Evolutionary conservation across 2,329 filamentous ascomycete genomes (phyloP).

Genomic region (Sporothrix euskadiensis): DNA sequence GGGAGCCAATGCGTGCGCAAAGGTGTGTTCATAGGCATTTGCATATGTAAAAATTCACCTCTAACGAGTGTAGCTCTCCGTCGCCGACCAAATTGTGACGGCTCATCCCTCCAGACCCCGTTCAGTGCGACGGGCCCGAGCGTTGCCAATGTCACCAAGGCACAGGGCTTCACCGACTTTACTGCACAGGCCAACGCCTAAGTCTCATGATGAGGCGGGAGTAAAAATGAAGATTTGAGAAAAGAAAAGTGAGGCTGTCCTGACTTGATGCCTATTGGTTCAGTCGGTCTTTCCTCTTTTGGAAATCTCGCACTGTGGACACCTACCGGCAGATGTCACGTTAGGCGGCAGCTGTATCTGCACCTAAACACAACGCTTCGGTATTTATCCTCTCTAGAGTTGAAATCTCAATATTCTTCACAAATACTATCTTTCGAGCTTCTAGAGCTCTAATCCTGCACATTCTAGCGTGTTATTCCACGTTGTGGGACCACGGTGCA

Average conservation of each 20-base stretch:
- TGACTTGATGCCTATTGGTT: neutral
- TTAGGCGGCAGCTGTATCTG: neutral
- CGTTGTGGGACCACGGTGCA: neutral
- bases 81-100: slow-evolving; percentile 64
- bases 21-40: neutral
- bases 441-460: neutral
- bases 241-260: neutral
- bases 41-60: too few relatives aligned
- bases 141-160: slow-evolving; percentile 63
- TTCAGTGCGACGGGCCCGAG: slow-evolving; percentile 61
- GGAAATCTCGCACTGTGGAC: slow-evolving; percentile 1
- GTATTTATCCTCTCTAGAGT: neutral
- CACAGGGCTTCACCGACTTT: slow-evolving; percentile 66
- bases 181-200: slow-evolving; percentile 39
- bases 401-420: neutral
- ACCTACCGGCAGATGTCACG: neutral
- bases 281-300: neutral
- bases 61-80: slow-evolving; percentile 46
- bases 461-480: neutral
- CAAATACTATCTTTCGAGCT: neutral
- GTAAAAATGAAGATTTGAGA: neutral
- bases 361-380: neutral
- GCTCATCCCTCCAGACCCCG: slow-evolving; percentile 55
- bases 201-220: neutral
- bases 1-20: slow-evolving; percentile 43